Conservation (phyloP, 116 monocot genomes). For the Zostera marina region DNA sequence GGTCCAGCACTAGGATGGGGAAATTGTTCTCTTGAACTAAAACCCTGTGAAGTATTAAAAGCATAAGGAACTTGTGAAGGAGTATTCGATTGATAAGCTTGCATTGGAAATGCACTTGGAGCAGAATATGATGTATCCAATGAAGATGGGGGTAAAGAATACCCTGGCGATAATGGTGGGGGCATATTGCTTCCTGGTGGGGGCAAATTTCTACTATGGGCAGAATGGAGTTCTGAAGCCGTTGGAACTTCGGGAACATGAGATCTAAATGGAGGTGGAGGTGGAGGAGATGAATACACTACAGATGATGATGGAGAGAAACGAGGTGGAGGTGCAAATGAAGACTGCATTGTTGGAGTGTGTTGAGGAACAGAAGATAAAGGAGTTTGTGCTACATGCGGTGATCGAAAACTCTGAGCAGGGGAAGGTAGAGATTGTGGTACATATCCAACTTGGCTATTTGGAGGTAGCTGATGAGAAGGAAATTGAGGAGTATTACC, state of each 20-base stretch:
- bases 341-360: conserved; percentile 1
- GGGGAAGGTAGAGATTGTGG: conserved; percentile 10
- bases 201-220: conserved; percentile 13
- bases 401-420: conserved; percentile 9
- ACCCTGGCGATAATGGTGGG: conserved; percentile 11
- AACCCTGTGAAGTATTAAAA: conserved; percentile 26
- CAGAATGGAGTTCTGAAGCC: conserved; percentile 26
- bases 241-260: conserved; percentile 22
- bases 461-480: conserved; percentile 30
- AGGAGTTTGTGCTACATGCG: conserved; percentile 4
- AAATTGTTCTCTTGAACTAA: conserved; percentile 31
- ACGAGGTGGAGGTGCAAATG: conserved; percentile 8
- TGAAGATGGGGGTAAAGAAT: conserved; percentile 19
- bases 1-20: conserved; percentile 40
- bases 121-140: conserved; percentile 26
- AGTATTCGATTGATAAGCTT: conserved; percentile 10
- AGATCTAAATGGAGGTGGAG: conserved; percentile 6
- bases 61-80: conserved; percentile 15
- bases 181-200: conserved; percentile 11
- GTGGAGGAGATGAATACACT: not conserved
- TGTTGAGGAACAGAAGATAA: conserved; percentile 1
- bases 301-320: conserved; percentile 1
- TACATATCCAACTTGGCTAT: conserved; percentile 17
- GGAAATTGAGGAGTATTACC: conserved; percentile 14
- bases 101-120: conserved; percentile 7